Evolutionary conservation across 2,329 filamentous ascomycete species (phyloP), one percentile per base, ranked within the genome.

Genomic region (Diaporthe velutina): DNA sequence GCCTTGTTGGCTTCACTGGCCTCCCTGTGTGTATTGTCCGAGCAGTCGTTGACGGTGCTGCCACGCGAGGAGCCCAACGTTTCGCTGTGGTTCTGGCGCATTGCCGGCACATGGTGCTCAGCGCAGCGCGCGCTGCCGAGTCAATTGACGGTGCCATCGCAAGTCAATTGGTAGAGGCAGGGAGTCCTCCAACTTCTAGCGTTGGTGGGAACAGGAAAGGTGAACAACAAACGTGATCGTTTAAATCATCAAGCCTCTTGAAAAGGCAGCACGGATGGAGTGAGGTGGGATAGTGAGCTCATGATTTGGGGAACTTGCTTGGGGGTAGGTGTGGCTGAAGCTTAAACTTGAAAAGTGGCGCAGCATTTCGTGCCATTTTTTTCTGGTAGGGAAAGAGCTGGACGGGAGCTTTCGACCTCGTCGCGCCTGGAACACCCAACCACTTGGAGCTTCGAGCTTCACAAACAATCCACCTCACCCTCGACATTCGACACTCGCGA

Each of bases 61-160:
- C 50, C 38, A 73, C 28, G 54, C 73, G 74, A 68, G 74, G 60
- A 15, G 70, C 64, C 52, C 58, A 73, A 72, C 54, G 74, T 40
- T 30, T 72, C 13, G 61, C 67, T 17, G 71, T 71, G 13, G 67
- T 57, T 35, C 71, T 58, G 13, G 75, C 75, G 60, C 75, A 76
- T 35, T 73, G 75, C 66, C 75, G 73, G 67, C 75, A 76, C 74
- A 76, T 75, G 30, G 75, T 73, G 67, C 68, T 74, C 71, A 76
- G 64, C 60, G 75, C 75, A 50, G 73, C 70, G 38, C 71, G 75
- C 25, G 71, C 74, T 55, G 74, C 75, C 33, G 74, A 64, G 25
- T 75, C 74, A 50, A 76, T 76, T 73, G 75, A 71, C 13, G 70
- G 71, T 35, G 64, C 73, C 75, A 76, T 76, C 17, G 48, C 48